phyloP scores from a whole-genome alignment of 176 grass and related monocot genomes.

The Oryza meridionalis region DNA sequence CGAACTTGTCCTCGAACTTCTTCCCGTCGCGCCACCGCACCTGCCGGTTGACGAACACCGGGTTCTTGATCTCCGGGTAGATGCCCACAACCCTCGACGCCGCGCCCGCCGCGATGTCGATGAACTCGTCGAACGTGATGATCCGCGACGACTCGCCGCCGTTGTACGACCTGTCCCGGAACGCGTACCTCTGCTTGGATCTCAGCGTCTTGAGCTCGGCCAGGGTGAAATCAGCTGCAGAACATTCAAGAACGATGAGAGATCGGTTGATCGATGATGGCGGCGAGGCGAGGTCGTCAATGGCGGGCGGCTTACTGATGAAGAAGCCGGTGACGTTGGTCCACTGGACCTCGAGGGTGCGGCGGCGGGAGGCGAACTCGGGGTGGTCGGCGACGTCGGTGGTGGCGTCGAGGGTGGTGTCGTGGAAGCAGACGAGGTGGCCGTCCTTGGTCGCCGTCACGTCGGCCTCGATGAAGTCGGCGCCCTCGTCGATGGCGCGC shows the following conservation, averaged over 20 bases:
- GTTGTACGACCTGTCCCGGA: slow-evolving; percentile 51
- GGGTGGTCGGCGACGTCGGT: slow-evolving; percentile 48
- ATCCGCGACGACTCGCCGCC: slow-evolving; percentile 40
- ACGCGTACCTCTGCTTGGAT: slow-evolving; percentile 48
- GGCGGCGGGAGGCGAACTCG: slow-evolving; percentile 46
- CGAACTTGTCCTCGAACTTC: slow-evolving; percentile 61
- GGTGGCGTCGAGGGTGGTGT: slow-evolving; percentile 54
- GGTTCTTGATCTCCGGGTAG: slow-evolving; percentile 68
- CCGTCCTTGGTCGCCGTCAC: slow-evolving; percentile 55
- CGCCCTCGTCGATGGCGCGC: slow-evolving; percentile 60
- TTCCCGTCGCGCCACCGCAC: slow-evolving; percentile 56
- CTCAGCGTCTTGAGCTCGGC: slow-evolving; percentile 57
- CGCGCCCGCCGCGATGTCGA: slow-evolving; percentile 49
- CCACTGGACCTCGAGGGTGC: slow-evolving; percentile 59
- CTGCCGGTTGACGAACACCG: slow-evolving; percentile 58
- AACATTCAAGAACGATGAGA: background rate
- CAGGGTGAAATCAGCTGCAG: slow-evolving; percentile 52
- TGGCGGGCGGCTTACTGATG: slow-evolving; percentile 32
- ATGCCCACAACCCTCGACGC: slow-evolving; percentile 46
- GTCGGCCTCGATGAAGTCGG: slow-evolving; percentile 65
- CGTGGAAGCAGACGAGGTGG: slow-evolving; percentile 62
- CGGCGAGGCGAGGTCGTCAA: background rate
- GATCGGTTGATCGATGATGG: background rate
- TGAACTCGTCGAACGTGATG: slow-evolving; percentile 70
- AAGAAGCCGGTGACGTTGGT: slow-evolving; percentile 52